Evolutionary conservation across 192 early-diverging fungal species (phyloP), one percentile per base, ranked within the genome.

Genomic region (Kickxella alabastrina): DNA sequence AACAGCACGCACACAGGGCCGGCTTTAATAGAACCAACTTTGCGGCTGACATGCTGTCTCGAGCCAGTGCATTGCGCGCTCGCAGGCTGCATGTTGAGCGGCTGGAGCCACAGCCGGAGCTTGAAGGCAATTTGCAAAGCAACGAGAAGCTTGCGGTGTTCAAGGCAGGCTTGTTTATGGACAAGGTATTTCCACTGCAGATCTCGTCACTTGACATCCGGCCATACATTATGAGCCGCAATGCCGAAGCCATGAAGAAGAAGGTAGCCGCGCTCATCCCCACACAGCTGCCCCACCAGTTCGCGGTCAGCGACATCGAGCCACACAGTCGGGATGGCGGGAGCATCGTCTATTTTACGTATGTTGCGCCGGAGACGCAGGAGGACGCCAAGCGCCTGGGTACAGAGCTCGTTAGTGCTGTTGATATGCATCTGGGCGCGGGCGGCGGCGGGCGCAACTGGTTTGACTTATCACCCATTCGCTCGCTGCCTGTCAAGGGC

Each of bases 401-500:
- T 3, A 44, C 52, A 19, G 38, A 22, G 22, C 56, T 75, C 3
- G 65, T 75, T 4, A 31, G 27, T 3, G 49, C 49, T n/a, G 53
- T 75, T 14, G 39, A 62, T n/a, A 24, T 69, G 8, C 80, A 84
- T 49, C 59, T 93, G 9, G 53, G 74, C 8, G 48, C 81, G n/a
- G 55, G 82, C 10, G 31, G 25, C 14, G 65, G 58, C 18, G 52
- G 79, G 7, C 77, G 86, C 32, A 79, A 83, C 19, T 84, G 80
- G 78, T 85, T 87, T 49, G 89, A 85, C 44, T 60, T 90, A 23
- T 68, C 75, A 46, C 77, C 68, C 14, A 68, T 82, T 3, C 77
- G 84, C 28, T 79, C 83, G 0, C 84, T 89, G 60, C 65, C 82
- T 5, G 85, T 92, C 25, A 83, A 47, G 35, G 89, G 87, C 3